These are phyloP conservation scores for Penicillium salamii DNA, from an alignment of 495 filamentous ascomycete genomes.

Conservation along the genomic window DNA sequence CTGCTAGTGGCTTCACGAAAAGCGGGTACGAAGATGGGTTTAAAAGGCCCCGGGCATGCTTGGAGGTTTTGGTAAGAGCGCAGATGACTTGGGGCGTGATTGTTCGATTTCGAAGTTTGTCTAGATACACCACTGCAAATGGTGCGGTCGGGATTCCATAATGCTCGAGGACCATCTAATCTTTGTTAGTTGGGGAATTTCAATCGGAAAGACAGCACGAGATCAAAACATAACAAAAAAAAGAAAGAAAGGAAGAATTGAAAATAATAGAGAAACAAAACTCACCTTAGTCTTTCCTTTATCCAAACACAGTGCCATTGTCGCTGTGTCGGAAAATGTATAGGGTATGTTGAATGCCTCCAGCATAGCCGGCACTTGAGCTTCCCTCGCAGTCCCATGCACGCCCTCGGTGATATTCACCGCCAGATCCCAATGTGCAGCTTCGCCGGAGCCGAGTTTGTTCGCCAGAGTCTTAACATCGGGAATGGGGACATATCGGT, in stretches of 20 bases:
- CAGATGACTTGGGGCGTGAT: background rate
- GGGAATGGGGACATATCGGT: background rate
- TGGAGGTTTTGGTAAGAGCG: background rate
- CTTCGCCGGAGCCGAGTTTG: background rate
- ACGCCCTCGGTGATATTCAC: constrained; percentile 23
- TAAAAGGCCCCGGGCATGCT: background rate
- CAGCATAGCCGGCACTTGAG: constrained; percentile 22
- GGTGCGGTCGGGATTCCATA: constrained; percentile 18
- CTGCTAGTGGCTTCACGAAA: constrained; percentile 17
- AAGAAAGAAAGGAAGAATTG: background rate
- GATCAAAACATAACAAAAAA: too few relatives aligned
- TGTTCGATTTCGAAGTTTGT: background rate
- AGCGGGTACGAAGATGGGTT: constrained; percentile 9
- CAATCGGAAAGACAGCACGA: too few relatives aligned
- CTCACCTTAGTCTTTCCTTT: constrained; percentile 27
- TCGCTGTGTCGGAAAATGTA: constrained; percentile 24
- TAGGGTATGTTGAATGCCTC: constrained; percentile 27
- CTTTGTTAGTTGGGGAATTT: too few relatives aligned
- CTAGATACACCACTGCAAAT: constrained; percentile 10
- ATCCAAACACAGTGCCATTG: constrained; percentile 21
- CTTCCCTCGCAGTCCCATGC: constrained; percentile 21
- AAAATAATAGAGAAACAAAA: too few relatives aligned
- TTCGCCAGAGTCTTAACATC: background rate
- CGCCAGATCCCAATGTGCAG: constrained; percentile 17
- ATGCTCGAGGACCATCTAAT: constrained; percentile 20